These are phyloP conservation scores for Lasiosphaeria ovina DNA, from an alignment of 495 filamentous ascomycete genomes.

Conservation along the genomic window DNA sequence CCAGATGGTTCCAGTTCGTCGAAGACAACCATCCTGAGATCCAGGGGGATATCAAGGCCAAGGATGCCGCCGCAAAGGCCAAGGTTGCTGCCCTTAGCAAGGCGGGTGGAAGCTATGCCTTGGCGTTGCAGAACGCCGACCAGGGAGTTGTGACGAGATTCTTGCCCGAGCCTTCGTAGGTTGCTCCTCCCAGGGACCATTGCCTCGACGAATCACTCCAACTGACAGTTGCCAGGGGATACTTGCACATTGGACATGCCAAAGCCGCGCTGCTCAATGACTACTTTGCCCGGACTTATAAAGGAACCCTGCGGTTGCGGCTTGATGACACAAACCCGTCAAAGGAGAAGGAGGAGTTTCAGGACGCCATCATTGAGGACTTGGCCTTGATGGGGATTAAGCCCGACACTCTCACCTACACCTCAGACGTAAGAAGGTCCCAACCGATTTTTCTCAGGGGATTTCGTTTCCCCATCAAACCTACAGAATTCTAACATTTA, in stretches of 20 bases:
- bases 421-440: slow-evolving; percentile 63
- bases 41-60: slow-evolving; percentile 53
- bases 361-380: slow-evolving; percentile 85
- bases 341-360: slow-evolving; percentile 90
- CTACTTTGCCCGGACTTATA: slow-evolving; percentile 88
- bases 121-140: slow-evolving; percentile 81
- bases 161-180: slow-evolving; percentile 90
- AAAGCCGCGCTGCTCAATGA: slow-evolving; percentile 91
- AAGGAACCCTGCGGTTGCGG: slow-evolving; percentile 76
- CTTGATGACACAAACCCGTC: slow-evolving; percentile 94
- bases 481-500: no score
- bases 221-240: slow-evolving; percentile 46
- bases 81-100: slow-evolving; percentile 74
- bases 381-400: slow-evolving; percentile 81
- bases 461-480: no score
- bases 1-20: slow-evolving; percentile 85
- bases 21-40: slow-evolving; percentile 75
- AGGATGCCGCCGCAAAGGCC: slow-evolving; percentile 61
- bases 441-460: no score
- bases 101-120: slow-evolving; percentile 85
- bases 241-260: slow-evolving; percentile 90
- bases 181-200: slow-evolving; percentile 5
- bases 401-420: slow-evolving; percentile 74
- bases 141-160: slow-evolving; percentile 94
- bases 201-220: not conserved